phyloP scores from a whole-genome alignment of 2,329 filamentous ascomycete genomes.

The Neofusicoccum cordaticola region DNA sequence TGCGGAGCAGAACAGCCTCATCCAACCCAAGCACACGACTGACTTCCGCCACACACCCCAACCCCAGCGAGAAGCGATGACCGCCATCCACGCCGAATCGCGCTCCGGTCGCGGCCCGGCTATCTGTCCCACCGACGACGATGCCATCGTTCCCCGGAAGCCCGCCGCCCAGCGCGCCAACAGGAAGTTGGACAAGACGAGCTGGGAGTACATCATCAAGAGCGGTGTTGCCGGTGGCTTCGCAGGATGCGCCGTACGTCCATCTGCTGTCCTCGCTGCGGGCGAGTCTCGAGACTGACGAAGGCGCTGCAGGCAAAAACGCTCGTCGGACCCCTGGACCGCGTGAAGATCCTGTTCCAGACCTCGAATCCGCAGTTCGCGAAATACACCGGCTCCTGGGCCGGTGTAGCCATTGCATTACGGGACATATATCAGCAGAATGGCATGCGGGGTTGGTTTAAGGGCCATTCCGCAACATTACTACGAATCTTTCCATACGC shows the following conservation, averaged over 20 bases:
- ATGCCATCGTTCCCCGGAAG: conserved; percentile 46
- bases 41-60: conserved; percentile 26
- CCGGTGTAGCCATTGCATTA: conserved; percentile 77
- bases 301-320: conserved; percentile 73
- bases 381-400: conserved; percentile 89
- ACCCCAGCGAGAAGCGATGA: conserved; percentile 19
- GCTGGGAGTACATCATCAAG: conserved; percentile 77
- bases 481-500: conserved; percentile 96
- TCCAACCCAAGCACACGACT: conserved; percentile 17
- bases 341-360: conserved; percentile 98
- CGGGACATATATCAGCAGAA: conserved; percentile 76
- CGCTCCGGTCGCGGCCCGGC: conserved; percentile 32
- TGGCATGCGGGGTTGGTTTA: conserved; percentile 75
- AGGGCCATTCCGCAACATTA: conserved; percentile 90
- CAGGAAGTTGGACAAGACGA: conserved; percentile 62
- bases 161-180: conserved; percentile 28
- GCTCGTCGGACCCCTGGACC: conserved; percentile 88
- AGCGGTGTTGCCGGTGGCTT: conserved; percentile 84
- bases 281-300: not conserved
- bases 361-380: conserved; percentile 89
- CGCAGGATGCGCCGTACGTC: conserved; percentile 83
- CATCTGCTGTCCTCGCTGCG: not conserved
- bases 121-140: conserved; percentile 53
- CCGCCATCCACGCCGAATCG: conserved; percentile 26
- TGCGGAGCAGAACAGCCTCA: conserved; percentile 22